A percentile compares a stretch with the other conserved stretches of the same genome.
phyloP scores from a whole-genome alignment of 352 stramenopile species.

The Blastocystis sp. region DNA sequence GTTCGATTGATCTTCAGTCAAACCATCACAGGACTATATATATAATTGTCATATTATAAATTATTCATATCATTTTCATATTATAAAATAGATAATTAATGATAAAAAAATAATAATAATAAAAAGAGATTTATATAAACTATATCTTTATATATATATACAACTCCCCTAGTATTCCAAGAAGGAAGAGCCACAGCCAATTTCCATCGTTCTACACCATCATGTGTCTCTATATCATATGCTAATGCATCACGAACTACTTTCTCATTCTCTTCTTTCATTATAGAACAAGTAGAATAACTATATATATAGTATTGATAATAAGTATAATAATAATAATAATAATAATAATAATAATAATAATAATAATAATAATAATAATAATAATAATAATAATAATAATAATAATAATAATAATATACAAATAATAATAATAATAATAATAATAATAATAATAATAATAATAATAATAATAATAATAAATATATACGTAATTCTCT shows the following conservation, averaged over 20 bases:
- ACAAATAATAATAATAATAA: no score
- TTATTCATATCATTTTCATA: no score
- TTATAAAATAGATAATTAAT: no score
- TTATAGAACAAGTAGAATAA: constrained; percentile 66
- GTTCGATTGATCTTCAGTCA: not conserved
- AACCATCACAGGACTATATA: not conserved
- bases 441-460: constrained; percentile 54
- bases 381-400: no score
- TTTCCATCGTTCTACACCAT: not conserved
- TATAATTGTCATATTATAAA: no score
- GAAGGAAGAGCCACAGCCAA: not conserved
- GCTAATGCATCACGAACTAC: constrained; percentile 56
- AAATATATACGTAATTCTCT: constrained; percentile 48
- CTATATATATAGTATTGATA: not conserved
- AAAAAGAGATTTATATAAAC: no score
- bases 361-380: no score
- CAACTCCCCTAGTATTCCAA: no score
- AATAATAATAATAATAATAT: no score
- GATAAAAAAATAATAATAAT: no score
- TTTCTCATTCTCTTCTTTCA: constrained; percentile 63
- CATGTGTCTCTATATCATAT: not conserved
- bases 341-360: not conserved
- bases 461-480: not conserved
- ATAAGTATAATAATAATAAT: constrained; percentile 42
- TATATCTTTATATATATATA: no score